Base-by-base conservation (phyloP, 805 yeast genomes). In the Cyberlindnera euphorbiae region DNA sequence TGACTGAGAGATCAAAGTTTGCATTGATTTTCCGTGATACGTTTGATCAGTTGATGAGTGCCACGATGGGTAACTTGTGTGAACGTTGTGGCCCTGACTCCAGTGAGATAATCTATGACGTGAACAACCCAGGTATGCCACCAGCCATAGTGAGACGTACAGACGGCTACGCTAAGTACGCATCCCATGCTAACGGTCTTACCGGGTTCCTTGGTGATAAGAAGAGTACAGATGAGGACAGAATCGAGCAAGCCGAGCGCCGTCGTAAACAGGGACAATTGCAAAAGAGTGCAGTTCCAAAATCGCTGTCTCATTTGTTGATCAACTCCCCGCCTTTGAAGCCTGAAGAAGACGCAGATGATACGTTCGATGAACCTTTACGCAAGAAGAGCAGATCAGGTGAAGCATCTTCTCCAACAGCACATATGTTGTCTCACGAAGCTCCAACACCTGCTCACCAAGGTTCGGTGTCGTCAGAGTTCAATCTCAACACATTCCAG, bases 71-170 rank as follows among this genome's bases (percentile, higher is more conserved):
- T 32, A 77, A 79, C 47, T 58, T 78, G 47, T 73, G 75, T 37
- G 74, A 77, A 38, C 62, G 80, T 48, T 75, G 82, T 62, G 81
- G 82, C 1, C 79, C 80, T 1, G 77, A 75, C 52, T 71, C 81
- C 4, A 64, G 77, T 2, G 81, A 76, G 44, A 58, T 75, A 18
- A 64, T 75, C n/a, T 69, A 70, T 47, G 59, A 55, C 32, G 28
- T 18, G 36, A 37, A 32, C 38, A 48, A 50, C 28, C 66, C 67
- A 8, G 80, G 79, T 14, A 70, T 76, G 73, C 80, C 81, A 11
- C 81, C 81, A 12, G 81, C 81, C 1, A 60, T 71, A 14, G 68
- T 68, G 10, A 64, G 82, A 46, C 66, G 66, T 22, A 59, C 50
- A 35, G 36, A 49, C 60, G 64, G 19, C 10, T 31, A 59, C 50